Conservation (phyloP, 495 filamentous ascomycete genomes). For the Aspergillus affinis region DNA sequence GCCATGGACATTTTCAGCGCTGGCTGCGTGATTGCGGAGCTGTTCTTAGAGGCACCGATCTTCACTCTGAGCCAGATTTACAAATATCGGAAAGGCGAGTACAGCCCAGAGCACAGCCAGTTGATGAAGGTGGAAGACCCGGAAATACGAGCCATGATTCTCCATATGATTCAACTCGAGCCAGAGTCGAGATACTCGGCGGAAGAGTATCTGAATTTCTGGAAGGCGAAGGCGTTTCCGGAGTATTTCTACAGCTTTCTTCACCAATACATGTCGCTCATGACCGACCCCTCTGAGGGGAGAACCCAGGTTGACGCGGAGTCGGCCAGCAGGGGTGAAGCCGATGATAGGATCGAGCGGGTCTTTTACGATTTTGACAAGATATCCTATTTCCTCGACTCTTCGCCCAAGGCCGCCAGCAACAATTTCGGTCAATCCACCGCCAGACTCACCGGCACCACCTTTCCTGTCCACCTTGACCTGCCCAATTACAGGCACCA, state of each 20-base stretch:
- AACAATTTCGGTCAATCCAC: conserved; percentile 24
- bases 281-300: conserved; percentile 89
- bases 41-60: conserved; percentile 93
- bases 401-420: conserved; percentile 19
- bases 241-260: conserved; percentile 96
- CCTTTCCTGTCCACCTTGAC: conserved; percentile 80
- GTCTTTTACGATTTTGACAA: conserved; percentile 96
- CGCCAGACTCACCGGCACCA: conserved; percentile 35
- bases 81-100: conserved; percentile 89
- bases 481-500: conserved; percentile 80
- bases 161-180: conserved; percentile 93
- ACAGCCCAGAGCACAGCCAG: conserved; percentile 78
- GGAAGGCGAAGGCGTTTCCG: conserved; percentile 87
- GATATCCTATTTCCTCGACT: conserved; percentile 85
- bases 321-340: conserved; percentile 68
- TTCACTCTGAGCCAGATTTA: conserved; percentile 92
- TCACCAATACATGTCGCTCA: conserved; percentile 93
- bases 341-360: conserved; percentile 90
- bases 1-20: conserved; percentile 99
- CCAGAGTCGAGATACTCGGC: conserved; percentile 90
- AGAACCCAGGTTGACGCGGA: conserved; percentile 62
- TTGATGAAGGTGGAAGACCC: conserved; percentile 84
- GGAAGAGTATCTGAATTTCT: conserved; percentile 92
- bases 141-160: conserved; percentile 81
- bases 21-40: conserved; percentile 95